Evolutionary conservation across 352 stramenopile genomes (phyloP).

Genomic region (Phytophthora kernoviae): DNA sequence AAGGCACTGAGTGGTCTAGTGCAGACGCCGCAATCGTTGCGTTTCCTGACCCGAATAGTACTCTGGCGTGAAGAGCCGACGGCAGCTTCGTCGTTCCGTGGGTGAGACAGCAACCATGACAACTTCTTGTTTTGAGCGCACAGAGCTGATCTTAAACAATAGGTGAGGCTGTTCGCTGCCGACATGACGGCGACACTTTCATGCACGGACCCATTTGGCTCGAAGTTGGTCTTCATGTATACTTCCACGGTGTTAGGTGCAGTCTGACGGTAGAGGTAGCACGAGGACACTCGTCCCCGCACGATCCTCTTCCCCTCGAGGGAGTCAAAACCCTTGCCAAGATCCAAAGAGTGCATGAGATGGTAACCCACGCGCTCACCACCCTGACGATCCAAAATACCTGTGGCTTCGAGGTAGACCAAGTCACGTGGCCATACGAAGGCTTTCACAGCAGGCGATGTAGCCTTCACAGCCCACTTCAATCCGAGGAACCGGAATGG

Average conservation of each 20-base stretch:
- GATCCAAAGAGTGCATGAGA: conserved; percentile 54
- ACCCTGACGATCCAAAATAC: conserved; percentile 40
- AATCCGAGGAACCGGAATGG: conserved; percentile 51
- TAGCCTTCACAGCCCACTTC: conserved; percentile 48
- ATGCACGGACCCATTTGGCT: conserved; percentile 39
- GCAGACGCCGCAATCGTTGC: conserved; percentile 40
- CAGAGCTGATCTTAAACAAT: conserved; percentile 34
- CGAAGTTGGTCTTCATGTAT: conserved; percentile 55
- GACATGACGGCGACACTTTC: conserved; percentile 36
- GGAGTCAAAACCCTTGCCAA: conserved; percentile 36
- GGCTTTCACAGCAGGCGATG: conserved; percentile 30
- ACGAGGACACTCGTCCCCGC: conserved; percentile 47
- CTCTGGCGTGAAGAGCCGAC: conserved; percentile 19
- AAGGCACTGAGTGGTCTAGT: conserved; percentile 35
- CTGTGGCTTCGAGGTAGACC: conserved; percentile 51
- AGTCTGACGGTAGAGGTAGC: conserved; percentile 47
- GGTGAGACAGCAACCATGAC: conserved; percentile 43
- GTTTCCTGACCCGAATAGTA: conserved; percentile 23
- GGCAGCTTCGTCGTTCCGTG: conserved; percentile 15
- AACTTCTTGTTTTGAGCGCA: conserved; percentile 66
- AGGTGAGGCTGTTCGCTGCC: conserved; percentile 41
- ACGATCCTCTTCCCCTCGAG: conserved; percentile 37
- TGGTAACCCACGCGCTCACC: conserved; percentile 62
- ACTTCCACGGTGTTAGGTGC: conserved; percentile 44
- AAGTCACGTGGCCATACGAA: conserved; percentile 52